Conservation (phyloP, 768 basidiomycete genomes). For the Podaxis sp. region DNA sequence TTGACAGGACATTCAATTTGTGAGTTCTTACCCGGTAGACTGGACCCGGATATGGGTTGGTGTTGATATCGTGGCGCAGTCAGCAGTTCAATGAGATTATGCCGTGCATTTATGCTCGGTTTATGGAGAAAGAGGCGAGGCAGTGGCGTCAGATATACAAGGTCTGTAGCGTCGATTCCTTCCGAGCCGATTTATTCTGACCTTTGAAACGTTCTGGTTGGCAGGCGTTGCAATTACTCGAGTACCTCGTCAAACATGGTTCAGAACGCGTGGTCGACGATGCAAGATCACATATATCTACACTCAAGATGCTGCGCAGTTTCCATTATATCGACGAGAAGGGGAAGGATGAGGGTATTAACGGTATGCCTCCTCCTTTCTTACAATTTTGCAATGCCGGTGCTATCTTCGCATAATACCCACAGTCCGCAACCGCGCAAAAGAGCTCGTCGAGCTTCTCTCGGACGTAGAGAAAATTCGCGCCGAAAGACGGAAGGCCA, state of each 20-base stretch:
- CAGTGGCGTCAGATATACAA: conserved; percentile 99
- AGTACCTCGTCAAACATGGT: conserved; percentile 96
- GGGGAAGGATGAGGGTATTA: conserved; percentile 97
- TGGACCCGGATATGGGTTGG: not conserved
- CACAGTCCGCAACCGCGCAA: conserved; percentile 89
- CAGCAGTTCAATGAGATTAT: conserved; percentile 99
- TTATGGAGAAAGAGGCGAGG: conserved; percentile 97
- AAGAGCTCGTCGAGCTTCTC: conserved; percentile 89
- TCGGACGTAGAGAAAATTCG: conserved; percentile 91
- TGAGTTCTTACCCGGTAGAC: conserved; percentile 36
- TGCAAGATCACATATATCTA: conserved; percentile 89
- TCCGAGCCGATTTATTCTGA: not conserved
- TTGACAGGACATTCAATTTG: conserved; percentile 92
- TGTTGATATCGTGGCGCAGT: conserved; percentile 37
- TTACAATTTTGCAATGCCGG: not conserved
- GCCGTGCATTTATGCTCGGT: conserved; percentile 92
- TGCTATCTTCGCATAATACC: not conserved
- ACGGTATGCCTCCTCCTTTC: conserved; percentile 52
- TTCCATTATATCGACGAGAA: conserved; percentile 99
- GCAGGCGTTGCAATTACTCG: conserved; percentile 87
- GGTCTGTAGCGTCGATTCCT: conserved; percentile 35
- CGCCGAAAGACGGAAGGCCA: conserved; percentile 87
- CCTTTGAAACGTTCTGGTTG: not conserved
- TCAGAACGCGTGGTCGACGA: conserved; percentile 98
- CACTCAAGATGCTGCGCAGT: conserved; percentile 94